Evolutionary conservation across 2,329 filamentous ascomycete species (phyloP).

Genomic region (Botrytis deweyae): DNA sequence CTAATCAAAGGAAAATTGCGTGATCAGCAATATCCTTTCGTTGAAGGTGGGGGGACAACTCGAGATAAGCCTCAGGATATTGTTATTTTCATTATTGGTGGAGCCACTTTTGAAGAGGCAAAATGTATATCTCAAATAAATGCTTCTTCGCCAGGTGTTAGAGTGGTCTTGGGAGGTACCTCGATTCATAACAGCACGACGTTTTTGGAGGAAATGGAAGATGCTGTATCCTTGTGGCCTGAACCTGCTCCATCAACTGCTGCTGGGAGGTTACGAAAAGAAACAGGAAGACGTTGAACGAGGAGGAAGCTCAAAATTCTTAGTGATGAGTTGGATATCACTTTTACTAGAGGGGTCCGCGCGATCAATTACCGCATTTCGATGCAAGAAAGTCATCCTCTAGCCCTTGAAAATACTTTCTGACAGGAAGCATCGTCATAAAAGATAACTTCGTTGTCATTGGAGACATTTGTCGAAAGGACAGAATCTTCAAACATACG

Average conservation of each 20-base stretch:
- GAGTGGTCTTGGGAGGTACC: slow-evolving; percentile 87
- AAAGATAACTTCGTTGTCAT: not conserved
- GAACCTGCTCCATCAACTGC: slow-evolving; percentile 49
- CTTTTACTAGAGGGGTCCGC: not conserved
- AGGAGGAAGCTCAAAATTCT: not conserved
- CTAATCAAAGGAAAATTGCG: slow-evolving; percentile 87
- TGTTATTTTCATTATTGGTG: slow-evolving; percentile 90
- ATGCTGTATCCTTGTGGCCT: slow-evolving; percentile 84
- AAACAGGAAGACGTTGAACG: slow-evolving; percentile 37
- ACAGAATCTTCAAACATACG: not conserved
- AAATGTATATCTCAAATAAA: slow-evolving; percentile 96
- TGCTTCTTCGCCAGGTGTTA: slow-evolving; percentile 80
- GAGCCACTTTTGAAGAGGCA: slow-evolving; percentile 93
- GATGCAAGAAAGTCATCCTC: not conserved
- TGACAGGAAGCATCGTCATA: not conserved
- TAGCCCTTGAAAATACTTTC: not conserved
- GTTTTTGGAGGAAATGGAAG: slow-evolving; percentile 89
- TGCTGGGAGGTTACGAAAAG: slow-evolving; percentile 39
- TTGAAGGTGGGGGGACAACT: slow-evolving; percentile 83
- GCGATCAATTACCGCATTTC: not conserved
- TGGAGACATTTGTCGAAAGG: not conserved
- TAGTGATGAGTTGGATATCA: not conserved
- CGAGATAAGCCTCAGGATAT: slow-evolving; percentile 96
- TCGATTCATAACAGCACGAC: slow-evolving; percentile 82
- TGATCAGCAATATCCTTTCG: slow-evolving; percentile 87